Evolutionary conservation across 257 asterid species (phyloP).

Genomic region (Mentha longifolia): DNA sequence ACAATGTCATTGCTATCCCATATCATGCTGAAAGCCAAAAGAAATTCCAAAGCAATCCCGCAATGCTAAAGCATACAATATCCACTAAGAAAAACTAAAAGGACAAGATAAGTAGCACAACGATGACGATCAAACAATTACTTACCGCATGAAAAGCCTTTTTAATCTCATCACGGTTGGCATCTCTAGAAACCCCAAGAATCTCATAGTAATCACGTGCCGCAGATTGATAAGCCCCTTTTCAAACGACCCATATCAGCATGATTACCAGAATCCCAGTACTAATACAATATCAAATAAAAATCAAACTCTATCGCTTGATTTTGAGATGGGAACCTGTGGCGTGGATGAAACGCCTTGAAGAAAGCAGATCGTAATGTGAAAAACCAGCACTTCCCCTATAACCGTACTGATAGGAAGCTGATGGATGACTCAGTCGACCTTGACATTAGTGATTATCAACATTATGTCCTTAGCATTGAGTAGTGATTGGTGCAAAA

Average conservation of each 20-base stretch:
- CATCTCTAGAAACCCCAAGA: slow-evolving; percentile 74
- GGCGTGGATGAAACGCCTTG: slow-evolving; percentile 68
- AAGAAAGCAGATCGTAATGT: slow-evolving; percentile 38
- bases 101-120: slow-evolving; percentile 7
- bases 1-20: slow-evolving; percentile 15
- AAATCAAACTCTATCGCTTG: neutral
- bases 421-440: slow-evolving; percentile 40
- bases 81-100: slow-evolving; percentile 5
- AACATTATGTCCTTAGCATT: neutral
- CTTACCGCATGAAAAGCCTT: slow-evolving; percentile 87
- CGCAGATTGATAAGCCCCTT: slow-evolving; percentile 55
- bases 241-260: slow-evolving; percentile 23
- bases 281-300: neutral
- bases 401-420: slow-evolving; percentile 38
- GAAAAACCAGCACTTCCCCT: slow-evolving; percentile 40
- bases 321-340: slow-evolving; percentile 58
- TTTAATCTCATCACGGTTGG: slow-evolving; percentile 78
- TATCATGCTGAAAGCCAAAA: slow-evolving; percentile 14
- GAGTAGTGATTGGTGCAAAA: neutral
- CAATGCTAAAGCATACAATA: slow-evolving; percentile 29
- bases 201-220: slow-evolving; percentile 71
- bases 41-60: slow-evolving; percentile 4
- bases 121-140: slow-evolving; percentile 23
- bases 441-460: slow-evolving; percentile 33
- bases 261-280: slow-evolving; percentile 19